Percentiles rank a stretch among this genome's conserved stretches.
Evolutionary conservation across 495 filamentous ascomycete genomes (phyloP).

Genomic region (Trichoderma virens): DNA sequence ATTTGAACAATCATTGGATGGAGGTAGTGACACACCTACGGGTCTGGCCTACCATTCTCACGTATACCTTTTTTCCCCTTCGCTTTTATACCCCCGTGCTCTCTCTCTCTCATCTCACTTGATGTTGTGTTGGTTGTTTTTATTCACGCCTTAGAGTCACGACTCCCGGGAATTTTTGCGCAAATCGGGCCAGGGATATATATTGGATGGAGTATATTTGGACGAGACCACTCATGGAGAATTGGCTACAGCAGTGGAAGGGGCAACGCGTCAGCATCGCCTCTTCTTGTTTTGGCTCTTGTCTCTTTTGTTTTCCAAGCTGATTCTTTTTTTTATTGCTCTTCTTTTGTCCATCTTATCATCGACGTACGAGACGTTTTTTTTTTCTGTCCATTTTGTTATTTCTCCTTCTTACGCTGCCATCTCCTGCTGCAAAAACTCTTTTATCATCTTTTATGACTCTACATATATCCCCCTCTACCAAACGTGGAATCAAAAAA

Average conservation of each 20-base stretch:
- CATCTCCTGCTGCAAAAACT: neutral
- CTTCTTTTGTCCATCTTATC: conserved; percentile 19
- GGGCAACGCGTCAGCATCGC: neutral
- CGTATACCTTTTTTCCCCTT: neutral
- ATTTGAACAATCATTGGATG: neutral
- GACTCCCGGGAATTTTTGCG: neutral
- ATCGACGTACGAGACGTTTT: conserved; percentile 12
- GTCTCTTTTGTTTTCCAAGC: conserved; percentile 14
- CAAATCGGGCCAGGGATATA: conserved; percentile 11
- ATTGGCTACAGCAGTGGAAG: neutral
- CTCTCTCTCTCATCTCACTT: neutral
- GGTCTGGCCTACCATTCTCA: neutral
- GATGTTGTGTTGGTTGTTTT: neutral
- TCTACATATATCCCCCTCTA: neutral
- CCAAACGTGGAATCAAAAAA: neutral
- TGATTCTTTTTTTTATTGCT: conserved; percentile 23
- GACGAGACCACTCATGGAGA: neutral
- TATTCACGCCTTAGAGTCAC: neutral
- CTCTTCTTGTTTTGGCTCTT: neutral
- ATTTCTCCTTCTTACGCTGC: neutral
- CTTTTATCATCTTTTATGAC: neutral
- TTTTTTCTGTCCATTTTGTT: conserved; percentile 17
- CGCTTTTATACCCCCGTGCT: neutral
- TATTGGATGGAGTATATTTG: conserved; percentile 10
- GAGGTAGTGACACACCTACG: neutral